These are phyloP conservation scores for Furcasterigmium furcatum DNA, from an alignment of 2,329 filamentous ascomycete genomes.

Conservation along the genomic window DNA sequence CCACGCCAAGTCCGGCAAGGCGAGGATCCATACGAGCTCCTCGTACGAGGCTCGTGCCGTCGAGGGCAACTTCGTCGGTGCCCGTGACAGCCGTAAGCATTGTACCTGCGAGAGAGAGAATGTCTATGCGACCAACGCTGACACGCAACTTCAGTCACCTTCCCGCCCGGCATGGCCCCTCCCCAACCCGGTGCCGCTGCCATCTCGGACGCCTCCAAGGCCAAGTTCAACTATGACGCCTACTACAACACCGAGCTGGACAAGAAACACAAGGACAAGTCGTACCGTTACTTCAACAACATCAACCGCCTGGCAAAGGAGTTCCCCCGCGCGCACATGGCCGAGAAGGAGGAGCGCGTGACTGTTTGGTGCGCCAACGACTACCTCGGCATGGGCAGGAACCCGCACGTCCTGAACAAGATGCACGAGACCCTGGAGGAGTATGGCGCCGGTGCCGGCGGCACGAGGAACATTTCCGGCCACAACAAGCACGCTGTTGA, in stretches of 20 bases:
- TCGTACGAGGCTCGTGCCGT: constrained; percentile 76
- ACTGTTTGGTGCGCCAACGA: constrained; percentile 99
- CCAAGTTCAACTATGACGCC: constrained; percentile 83
- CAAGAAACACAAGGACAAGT: constrained; percentile 99
- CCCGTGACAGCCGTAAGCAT: constrained; percentile 49
- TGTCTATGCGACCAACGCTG: too few relatives aligned
- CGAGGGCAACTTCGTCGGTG: constrained; percentile 50
- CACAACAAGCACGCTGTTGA: constrained; percentile 93
- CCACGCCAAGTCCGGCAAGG: constrained; percentile 53
- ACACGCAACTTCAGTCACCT: constrained; percentile 24
- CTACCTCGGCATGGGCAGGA: constrained; percentile 96
- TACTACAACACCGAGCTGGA: constrained; percentile 89
- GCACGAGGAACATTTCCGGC: constrained; percentile 95
- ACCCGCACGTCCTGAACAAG: constrained; percentile 76
- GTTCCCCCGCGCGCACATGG: constrained; percentile 92
- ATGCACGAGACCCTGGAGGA: constrained; percentile 96
- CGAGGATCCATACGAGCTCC: constrained; percentile 77
- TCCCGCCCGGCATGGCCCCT: constrained; percentile 25
- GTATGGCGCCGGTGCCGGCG: constrained; percentile 92
- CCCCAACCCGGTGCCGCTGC: constrained; percentile 15
- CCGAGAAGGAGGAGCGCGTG: constrained; percentile 76
- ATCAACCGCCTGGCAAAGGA: constrained; percentile 97
- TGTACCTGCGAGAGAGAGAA: too few relatives aligned
- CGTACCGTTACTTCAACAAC: constrained; percentile 99
- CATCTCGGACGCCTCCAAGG: constrained; percentile 17